Conservation (phyloP, 495 filamentous ascomycete genomes). For the Stereocaulon alpinum region DNA sequence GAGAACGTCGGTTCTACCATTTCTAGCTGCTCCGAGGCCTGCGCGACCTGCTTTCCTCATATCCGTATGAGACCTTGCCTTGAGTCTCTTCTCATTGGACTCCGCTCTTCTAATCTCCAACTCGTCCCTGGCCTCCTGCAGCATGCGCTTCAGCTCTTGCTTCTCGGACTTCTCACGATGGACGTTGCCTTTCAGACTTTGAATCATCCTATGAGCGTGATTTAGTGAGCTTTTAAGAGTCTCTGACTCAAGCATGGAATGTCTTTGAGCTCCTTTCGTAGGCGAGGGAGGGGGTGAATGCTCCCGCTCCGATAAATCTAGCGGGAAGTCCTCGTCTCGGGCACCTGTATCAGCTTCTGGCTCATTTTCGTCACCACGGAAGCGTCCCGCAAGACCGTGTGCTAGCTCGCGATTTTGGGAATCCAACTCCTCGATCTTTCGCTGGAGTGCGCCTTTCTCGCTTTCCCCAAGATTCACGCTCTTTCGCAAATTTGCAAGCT, state of each 20-base stretch:
- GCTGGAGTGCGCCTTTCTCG: slow-evolving; percentile 63
- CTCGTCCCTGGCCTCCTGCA: slow-evolving; percentile 92
- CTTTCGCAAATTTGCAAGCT: slow-evolving; percentile 67
- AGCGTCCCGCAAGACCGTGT: slow-evolving; percentile 59
- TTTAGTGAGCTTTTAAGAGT: slow-evolving; percentile 87
- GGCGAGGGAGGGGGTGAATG: slow-evolving; percentile 85
- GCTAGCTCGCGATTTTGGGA: slow-evolving; percentile 84
- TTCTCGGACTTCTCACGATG: slow-evolving; percentile 98
- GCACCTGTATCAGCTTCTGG: slow-evolving; percentile 45
- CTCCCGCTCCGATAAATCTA: slow-evolving; percentile 68
- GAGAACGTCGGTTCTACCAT: slow-evolving; percentile 62
- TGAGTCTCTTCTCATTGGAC: slow-evolving; percentile 52
- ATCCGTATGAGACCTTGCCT: slow-evolving; percentile 50
- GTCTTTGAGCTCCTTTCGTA: slow-evolving; percentile 79
- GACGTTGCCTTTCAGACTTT: slow-evolving; percentile 85
- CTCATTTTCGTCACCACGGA: slow-evolving; percentile 54
- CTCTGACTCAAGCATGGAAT: slow-evolving; percentile 83
- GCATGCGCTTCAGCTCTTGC: slow-evolving; percentile 85
- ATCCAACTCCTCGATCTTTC: slow-evolving; percentile 74
- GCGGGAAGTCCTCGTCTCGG: slow-evolving; percentile 53
- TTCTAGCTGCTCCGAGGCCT: slow-evolving; percentile 68
- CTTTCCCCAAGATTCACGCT: slow-evolving; percentile 61
- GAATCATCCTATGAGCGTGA: slow-evolving; percentile 92
- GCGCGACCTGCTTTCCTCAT: slow-evolving; percentile 68
- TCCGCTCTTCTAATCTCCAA: slow-evolving; percentile 67